Conservation (phyloP, 441 rosid genomes). For the Gossypium aridum region DNA sequence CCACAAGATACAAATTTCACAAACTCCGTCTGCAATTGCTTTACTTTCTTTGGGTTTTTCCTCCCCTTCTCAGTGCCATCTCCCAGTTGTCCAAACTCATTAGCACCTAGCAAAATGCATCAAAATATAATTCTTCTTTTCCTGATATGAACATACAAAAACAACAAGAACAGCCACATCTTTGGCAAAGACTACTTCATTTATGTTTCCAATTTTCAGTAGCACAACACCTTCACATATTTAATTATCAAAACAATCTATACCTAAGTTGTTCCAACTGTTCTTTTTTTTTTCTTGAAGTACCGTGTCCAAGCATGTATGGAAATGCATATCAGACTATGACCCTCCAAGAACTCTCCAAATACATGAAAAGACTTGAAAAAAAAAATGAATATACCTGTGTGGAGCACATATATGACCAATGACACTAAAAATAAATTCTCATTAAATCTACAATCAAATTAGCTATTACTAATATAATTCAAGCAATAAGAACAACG, state of each 20-base stretch:
- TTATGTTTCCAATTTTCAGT: background rate
- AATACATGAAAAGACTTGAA: background rate
- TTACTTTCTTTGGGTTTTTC: slow-evolving; percentile 73
- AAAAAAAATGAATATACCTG: background rate
- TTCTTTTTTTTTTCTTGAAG: background rate
- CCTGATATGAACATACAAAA: background rate
- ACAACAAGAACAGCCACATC: background rate
- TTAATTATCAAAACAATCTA: background rate
- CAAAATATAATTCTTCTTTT: background rate
- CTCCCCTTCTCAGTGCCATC: slow-evolving; percentile 88
- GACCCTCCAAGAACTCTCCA: background rate
- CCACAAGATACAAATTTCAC: slow-evolving; percentile 91
- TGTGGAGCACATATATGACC: background rate
- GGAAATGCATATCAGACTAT: background rate
- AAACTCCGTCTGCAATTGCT: slow-evolving; percentile 69
- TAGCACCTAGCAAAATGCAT: slow-evolving; percentile 48
- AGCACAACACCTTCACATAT: background rate
- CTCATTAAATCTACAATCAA: background rate
- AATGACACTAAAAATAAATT: background rate
- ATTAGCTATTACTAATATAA: background rate
- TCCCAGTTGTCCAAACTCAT: slow-evolving; percentile 94
- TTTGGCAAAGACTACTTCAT: background rate
- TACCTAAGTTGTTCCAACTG: background rate
- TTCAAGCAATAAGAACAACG: background rate
- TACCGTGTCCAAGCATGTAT: background rate